Percentiles rank a stretch among this genome's conserved stretches.
These are phyloP conservation scores for Neonothopanus nambi DNA, from an alignment of 1,284 basidiomycete genomes.

Conservation along the genomic window DNA sequence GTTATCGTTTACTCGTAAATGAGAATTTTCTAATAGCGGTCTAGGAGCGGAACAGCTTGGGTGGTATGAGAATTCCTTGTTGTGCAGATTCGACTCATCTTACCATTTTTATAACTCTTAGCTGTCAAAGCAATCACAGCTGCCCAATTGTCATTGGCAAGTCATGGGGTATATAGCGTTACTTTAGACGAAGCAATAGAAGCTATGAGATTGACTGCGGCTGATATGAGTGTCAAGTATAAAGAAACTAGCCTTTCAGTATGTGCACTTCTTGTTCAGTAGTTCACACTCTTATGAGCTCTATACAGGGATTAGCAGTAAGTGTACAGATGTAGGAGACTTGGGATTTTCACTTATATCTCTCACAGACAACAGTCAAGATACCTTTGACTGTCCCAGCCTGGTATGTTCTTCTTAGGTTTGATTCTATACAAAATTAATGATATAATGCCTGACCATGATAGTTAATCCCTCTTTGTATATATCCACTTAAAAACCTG, in stretches of 20 bases:
- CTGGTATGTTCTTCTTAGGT: constrained; percentile 40
- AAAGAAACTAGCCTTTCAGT: constrained; percentile 93
- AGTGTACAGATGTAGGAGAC: constrained; percentile 29
- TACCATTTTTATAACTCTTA: constrained; percentile 24
- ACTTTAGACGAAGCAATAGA: constrained; percentile 95
- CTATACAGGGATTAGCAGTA: constrained; percentile 61
- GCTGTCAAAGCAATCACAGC: constrained; percentile 89
- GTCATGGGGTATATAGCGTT: constrained; percentile 83
- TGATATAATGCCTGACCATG: no score
- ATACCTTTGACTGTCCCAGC: constrained; percentile 76
- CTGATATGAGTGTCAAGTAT: constrained; percentile 86
- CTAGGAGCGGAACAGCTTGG: constrained; percentile 84
- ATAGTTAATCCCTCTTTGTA: no score
- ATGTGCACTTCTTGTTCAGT: constrained; percentile 24
- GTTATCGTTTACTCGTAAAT: constrained; percentile 28
- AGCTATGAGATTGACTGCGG: constrained; percentile 91
- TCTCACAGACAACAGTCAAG: constrained; percentile 62
- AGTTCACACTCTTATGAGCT: constrained; percentile 2
- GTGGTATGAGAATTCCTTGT: constrained; percentile 49
- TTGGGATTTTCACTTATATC: constrained; percentile 15
- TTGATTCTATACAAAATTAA: no score
- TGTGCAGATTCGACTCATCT: constrained; percentile 3
- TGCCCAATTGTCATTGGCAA: constrained; percentile 93
- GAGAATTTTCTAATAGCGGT: neutral
- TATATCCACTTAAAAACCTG: no score